phyloP scores from a whole-genome alignment of 1,139 yeast genomes.

The Pichia sp. region DNA sequence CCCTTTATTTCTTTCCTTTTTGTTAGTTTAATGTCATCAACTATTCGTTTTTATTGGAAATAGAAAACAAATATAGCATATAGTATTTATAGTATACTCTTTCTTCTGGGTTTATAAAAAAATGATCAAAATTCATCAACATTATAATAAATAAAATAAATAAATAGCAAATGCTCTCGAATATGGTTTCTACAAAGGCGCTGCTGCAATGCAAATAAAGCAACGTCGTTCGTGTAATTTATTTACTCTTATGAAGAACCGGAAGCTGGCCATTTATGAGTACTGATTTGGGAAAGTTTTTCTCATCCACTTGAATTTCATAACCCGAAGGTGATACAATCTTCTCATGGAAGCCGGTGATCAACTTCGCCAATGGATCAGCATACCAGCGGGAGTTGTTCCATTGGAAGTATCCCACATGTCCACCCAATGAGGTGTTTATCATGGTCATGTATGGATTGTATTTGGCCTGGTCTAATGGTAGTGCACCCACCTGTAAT shows the following conservation, averaged over 20 bases:
- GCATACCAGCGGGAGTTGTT: constrained; percentile 53
- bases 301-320: constrained; percentile 14
- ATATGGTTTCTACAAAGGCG: too few relatives aligned
- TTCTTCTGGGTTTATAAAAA: constrained; percentile 8
- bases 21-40: constrained; percentile 1
- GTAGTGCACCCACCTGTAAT: constrained; percentile 45
- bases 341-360: constrained; percentile 23
- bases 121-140: background rate
- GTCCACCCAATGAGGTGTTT: constrained; percentile 82
- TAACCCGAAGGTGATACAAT: constrained; percentile 13
- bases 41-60: constrained; percentile 1
- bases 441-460: constrained; percentile 70
- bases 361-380: constrained; percentile 37
- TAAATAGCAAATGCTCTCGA: too few relatives aligned
- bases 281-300: constrained; percentile 14
- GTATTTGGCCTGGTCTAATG: constrained; percentile 50
- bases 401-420: constrained; percentile 60
- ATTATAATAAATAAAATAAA: background rate
- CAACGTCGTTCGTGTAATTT: background rate
- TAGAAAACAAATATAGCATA: background rate
- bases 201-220: too few relatives aligned
- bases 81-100: background rate
- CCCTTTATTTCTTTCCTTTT: constrained; percentile 5
- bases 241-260: background rate
- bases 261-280: constrained; percentile 15